Base-by-base conservation (phyloP, 768 basidiomycete genomes). In the Lentinula sp. region DNA sequence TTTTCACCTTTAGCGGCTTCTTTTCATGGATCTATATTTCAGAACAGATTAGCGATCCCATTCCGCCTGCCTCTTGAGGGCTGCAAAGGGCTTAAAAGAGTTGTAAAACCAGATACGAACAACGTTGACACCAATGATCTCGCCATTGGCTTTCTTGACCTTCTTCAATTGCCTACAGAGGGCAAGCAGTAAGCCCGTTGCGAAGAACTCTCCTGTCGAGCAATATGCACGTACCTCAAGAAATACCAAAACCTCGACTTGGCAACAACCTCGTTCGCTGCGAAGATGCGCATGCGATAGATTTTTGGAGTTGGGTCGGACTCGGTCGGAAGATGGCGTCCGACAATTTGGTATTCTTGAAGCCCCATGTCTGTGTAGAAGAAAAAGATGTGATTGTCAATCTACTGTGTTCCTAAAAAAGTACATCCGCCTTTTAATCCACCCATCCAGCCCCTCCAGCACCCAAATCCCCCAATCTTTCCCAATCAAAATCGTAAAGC, bases 211-310 rank as follows among this genome's bases (percentile, higher is more conserved):
- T 15, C 20, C 8, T 48, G 51, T 6, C 33, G 9, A 56, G 18
- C 10, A 37, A 37, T 12, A 64, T 35, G 20, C 4, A 68, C 86
- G 68, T 65, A 90, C 90, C 90, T 87, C 63, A 99, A 82, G 87
- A 96, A 99, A 81, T 98, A 98, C 96, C 97, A 98, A 90, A 97
- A 99, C 62, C 96, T 88, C 55, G 93, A 96, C 82, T 99, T 98
- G 69, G 97, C 96, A 70, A 99, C 94, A 66, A 98, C 95, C 65
- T 97, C 93, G 75, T 98, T 98, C 66, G 94, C 93, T 66, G 97
- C 95, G 73, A 98, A 99, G 72, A 98, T 97, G 76, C 96, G 90
- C 96, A 98, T 98, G 70, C 96, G 91, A 84, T 92, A 98, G 77
- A 98, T 95, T 86, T 98, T 98, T 63, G 97, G 97, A 63, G 84